Base-by-base conservation (phyloP, 192 early-diverging fungal genomes). In the Lobosporangium transversale region DNA sequence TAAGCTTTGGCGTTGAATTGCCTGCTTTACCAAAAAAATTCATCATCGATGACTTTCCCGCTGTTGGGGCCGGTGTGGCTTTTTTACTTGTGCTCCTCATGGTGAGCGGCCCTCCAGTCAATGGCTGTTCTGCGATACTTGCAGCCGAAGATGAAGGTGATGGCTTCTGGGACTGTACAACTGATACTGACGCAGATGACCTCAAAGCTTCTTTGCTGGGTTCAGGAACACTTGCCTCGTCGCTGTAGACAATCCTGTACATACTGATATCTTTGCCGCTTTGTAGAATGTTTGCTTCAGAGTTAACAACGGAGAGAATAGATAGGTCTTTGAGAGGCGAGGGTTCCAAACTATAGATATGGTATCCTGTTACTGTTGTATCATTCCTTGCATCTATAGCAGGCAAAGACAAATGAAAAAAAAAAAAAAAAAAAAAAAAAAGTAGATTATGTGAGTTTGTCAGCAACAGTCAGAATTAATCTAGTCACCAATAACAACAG, bases 301-400 rank as follows among this genome's bases (percentile, higher is more conserved):
- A 33, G 26, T 76, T 76, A 26, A 40, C 26, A 15, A 45, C 73
- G 21, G 73, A 67, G 3, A 76, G 44, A 12, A 62, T 60, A 24
- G 73, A 31, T 11, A 54, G 23, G 40, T 76, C 73, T 31, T 62
- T 66, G 35, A 76, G 64, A 4, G 50, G 51, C 10, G 73, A 66
- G 8, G 73, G 64, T 18, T 76, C 64, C 36, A 76, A 32, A 26
- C 73, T 76, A 31, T 76, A 76, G 14, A 76, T 76, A 10, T 76
- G 73, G 32, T 66, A 62, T 51, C 73, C 58, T 10, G 45, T 37
- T 21, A 75, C 58, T 0, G 51, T 27, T 0, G 58, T 0, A 35
- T 66, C 73, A 17, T 62, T 57, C 14, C 48, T 67, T 20, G 53
- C 53, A 4, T 23, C 73, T 76, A 55, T 20, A 14, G 10, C 8